Evolutionary conservation across 208 protist genomes (phyloP).

Genomic region (Novymonas esmeraldas): DNA sequence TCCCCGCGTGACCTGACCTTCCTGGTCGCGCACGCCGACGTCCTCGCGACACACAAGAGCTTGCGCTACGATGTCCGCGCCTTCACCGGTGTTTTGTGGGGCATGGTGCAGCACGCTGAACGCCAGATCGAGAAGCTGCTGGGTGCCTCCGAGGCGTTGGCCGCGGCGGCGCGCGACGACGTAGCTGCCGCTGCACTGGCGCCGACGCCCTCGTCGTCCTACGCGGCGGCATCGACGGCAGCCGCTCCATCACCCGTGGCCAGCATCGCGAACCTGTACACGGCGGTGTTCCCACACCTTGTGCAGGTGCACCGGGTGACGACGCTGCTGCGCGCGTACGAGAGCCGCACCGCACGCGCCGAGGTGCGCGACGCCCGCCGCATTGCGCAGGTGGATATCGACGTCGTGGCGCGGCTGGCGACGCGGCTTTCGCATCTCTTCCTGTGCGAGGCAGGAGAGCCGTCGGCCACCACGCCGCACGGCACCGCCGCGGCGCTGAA

Average conservation of each 20-base stretch:
- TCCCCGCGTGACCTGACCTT: constrained; percentile 36
- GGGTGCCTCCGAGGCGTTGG: neutral
- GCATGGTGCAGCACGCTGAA: constrained; percentile 51
- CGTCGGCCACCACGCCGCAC: neutral
- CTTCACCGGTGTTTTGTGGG: constrained; percentile 66
- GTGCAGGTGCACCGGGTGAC: constrained; percentile 36
- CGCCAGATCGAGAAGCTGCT: constrained; percentile 37
- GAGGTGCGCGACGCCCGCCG: constrained; percentile 31
- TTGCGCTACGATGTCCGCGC: constrained; percentile 66
- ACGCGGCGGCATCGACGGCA: neutral
- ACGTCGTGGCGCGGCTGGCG: constrained; percentile 43
- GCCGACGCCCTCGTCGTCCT: constrained; percentile 13
- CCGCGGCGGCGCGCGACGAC: neutral
- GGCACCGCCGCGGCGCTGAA: constrained; percentile 13
- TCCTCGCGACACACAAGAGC: constrained; percentile 37
- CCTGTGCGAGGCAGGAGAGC: constrained; percentile 30
- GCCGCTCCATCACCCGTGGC: neutral
- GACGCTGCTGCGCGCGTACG: constrained; percentile 41
- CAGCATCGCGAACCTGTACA: constrained; percentile 20
- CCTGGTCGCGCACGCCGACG: constrained; percentile 37
- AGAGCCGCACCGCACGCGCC: constrained; percentile 35
- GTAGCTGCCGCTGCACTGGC: neutral
- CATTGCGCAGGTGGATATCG: constrained; percentile 54
- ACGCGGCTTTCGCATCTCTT: constrained; percentile 23
- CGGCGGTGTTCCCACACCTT: constrained; percentile 24